Evolutionary conservation across 345 rosid genomes (phyloP).

Genomic region (Rhizophora mangle): DNA sequence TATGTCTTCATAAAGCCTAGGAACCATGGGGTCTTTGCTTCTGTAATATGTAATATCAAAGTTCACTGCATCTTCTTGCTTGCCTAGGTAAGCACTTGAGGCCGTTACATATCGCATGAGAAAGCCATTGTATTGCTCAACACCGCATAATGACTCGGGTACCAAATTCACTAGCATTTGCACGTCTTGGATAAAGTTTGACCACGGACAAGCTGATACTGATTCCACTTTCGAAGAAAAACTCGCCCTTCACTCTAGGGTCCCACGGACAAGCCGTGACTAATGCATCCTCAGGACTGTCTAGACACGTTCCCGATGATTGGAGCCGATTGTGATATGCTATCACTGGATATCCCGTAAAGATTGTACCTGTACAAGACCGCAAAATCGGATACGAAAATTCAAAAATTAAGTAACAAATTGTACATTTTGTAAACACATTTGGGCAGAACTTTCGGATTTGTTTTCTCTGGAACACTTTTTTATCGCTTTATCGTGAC

Average conservation of each 20-base stretch:
- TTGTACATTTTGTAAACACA: too few relatives aligned
- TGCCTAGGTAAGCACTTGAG: conserved; percentile 68
- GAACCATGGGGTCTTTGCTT: conserved; percentile 57
- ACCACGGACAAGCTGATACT: conserved; percentile 46
- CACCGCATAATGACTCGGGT: conserved; percentile 46
- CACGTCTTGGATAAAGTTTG: conserved; percentile 57
- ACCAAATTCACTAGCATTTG: conserved; percentile 49
- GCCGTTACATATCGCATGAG: conserved; percentile 73
- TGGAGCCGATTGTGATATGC: conserved; percentile 71
- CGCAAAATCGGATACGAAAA: neutral
- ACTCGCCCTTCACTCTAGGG: conserved; percentile 56
- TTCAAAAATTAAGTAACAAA: too few relatives aligned
- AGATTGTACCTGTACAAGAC: conserved; percentile 34
- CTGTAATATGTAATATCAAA: conserved; percentile 73
- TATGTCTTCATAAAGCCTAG: conserved; percentile 59
- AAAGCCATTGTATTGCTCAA: conserved; percentile 64
- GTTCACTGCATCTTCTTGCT: conserved; percentile 65
- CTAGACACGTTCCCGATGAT: conserved; percentile 78
- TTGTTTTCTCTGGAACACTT: too few relatives aligned
- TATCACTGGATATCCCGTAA: conserved; percentile 69
- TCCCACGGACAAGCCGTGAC: conserved; percentile 81
- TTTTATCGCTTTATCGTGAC: too few relatives aligned
- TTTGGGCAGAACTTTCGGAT: too few relatives aligned
- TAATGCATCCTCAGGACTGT: conserved; percentile 48
- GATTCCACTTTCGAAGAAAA: conserved; percentile 59